These are phyloP conservation scores for Botryotinia convoluta DNA, from an alignment of 2,329 filamentous ascomycete genomes.

Conservation along the genomic window DNA sequence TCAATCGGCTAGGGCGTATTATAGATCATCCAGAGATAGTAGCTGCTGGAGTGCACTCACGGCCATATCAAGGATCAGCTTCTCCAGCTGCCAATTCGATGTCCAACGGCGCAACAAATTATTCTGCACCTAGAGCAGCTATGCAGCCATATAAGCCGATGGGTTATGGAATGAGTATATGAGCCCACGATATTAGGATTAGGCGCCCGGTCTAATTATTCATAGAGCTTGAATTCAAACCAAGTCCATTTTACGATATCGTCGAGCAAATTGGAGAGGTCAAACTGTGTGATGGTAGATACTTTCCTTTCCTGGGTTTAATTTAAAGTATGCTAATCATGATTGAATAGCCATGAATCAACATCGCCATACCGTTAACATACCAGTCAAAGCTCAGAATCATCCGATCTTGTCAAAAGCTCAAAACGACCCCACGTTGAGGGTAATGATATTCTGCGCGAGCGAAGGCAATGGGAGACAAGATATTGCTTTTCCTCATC, in stretches of 20 bases:
- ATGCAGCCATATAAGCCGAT: slow-evolving; percentile 19
- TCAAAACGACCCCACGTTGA: slow-evolving; percentile 42
- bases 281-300: slow-evolving; percentile 70
- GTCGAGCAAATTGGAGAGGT: slow-evolving; percentile 61
- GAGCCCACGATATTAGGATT: not conserved
- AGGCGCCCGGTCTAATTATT: slow-evolving; percentile 22
- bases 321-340: slow-evolving; percentile 17
- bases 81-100: slow-evolving; percentile 25
- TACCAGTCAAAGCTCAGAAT: slow-evolving; percentile 56
- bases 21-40: slow-evolving; percentile 30
- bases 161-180: slow-evolving; percentile 18
- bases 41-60: not conserved
- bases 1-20: slow-evolving; percentile 33
- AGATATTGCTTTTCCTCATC: slow-evolving; percentile 86
- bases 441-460: slow-evolving; percentile 82
- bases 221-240: slow-evolving; percentile 56
- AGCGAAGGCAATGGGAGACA: slow-evolving; percentile 60
- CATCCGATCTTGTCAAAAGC: slow-evolving; percentile 38
- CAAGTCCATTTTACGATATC: slow-evolving; percentile 83
- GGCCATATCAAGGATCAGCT: slow-evolving; percentile 20
- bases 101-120: not conserved
- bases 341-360: slow-evolving; percentile 35
- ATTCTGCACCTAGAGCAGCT: not conserved
- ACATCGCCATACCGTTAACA: slow-evolving; percentile 48
- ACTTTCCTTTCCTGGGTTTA: not conserved